Percentiles rank a stretch among this genome's conserved stretches.
phyloP scores from a whole-genome alignment of 306 rosid genomes.

The Trifolium dubium region DNA sequence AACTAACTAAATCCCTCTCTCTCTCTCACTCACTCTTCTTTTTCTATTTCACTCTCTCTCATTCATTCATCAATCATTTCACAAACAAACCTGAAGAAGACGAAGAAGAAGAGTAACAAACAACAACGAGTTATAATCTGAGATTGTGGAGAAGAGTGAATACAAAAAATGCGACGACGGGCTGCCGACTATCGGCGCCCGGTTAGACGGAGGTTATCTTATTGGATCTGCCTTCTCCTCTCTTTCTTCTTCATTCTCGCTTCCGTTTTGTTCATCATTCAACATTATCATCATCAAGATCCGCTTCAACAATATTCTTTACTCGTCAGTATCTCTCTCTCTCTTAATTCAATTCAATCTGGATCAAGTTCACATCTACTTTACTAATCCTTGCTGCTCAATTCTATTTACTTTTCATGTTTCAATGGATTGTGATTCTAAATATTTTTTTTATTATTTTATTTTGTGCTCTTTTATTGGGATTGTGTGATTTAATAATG shows the following conservation, averaged over 20 bases:
- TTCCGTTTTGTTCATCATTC: conserved; percentile 69
- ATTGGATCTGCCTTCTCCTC: conserved; percentile 91
- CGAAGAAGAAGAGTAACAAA: no score
- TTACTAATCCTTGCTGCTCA: no score
- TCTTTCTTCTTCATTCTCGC: conserved; percentile 69
- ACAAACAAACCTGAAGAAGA: no score
- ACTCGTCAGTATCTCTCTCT: conserved; percentile 48
- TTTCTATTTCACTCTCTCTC: no score
- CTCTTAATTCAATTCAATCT: conserved; percentile 2
- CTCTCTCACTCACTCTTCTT: not conserved
- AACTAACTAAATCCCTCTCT: not conserved
- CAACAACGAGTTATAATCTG: no score
- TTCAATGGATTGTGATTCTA: not conserved
- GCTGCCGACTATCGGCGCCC: conserved; percentile 98
- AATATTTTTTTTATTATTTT: not conserved
- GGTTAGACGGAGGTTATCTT: conserved; percentile 80
- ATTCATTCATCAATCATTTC: no score
- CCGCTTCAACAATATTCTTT: conserved; percentile 61
- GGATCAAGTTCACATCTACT: not conserved
- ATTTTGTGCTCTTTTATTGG: no score
- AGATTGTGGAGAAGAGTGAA: conserved; percentile 5
- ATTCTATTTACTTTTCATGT: no score
- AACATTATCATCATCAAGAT: conserved; percentile 89
- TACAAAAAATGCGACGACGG: conserved; percentile 91
- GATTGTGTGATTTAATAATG: not conserved